These are phyloP conservation scores for Penicillium verhagenii DNA, from an alignment of 495 filamentous ascomycete species.

Conservation along the genomic window DNA sequence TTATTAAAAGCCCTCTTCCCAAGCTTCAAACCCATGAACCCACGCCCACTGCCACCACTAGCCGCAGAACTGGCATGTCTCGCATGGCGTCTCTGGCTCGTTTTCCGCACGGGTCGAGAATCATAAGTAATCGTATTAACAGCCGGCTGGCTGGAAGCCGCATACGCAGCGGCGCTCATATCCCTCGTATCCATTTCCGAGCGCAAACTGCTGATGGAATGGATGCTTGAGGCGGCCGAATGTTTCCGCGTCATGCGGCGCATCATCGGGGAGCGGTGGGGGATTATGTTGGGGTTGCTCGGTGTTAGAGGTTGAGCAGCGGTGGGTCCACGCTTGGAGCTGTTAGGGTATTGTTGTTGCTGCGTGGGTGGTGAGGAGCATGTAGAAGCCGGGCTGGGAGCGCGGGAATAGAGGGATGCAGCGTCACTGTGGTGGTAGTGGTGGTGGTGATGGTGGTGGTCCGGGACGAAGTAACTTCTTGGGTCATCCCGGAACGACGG, in stretches of 20 bases:
- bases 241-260: constrained; percentile 32
- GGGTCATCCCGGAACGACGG: constrained; percentile 19
- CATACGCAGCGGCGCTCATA: background rate
- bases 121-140: constrained; percentile 9
- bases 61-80: constrained; percentile 22
- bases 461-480: constrained; percentile 19
- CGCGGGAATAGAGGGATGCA: constrained; percentile 17
- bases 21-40: constrained; percentile 40
- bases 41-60: constrained; percentile 15
- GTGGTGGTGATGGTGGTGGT: no score
- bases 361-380: constrained; percentile 17
- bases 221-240: constrained; percentile 69
- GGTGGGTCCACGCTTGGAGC: constrained; percentile 25
- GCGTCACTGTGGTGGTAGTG: constrained; percentile 18
- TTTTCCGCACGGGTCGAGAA: constrained; percentile 10
- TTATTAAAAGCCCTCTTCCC: constrained; percentile 29
- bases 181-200: constrained; percentile 52
- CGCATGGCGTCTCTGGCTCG: constrained; percentile 21
- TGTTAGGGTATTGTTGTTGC: constrained; percentile 16
- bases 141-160: constrained; percentile 3
- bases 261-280: constrained; percentile 27
- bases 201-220: constrained; percentile 61
- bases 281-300: constrained; percentile 26
- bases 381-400: constrained; percentile 26
- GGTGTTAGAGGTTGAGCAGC: constrained; percentile 14